These are phyloP conservation scores for Pythium pyrilobum DNA, from an alignment of 352 stramenopile genomes.

Conservation along the genomic window DNA sequence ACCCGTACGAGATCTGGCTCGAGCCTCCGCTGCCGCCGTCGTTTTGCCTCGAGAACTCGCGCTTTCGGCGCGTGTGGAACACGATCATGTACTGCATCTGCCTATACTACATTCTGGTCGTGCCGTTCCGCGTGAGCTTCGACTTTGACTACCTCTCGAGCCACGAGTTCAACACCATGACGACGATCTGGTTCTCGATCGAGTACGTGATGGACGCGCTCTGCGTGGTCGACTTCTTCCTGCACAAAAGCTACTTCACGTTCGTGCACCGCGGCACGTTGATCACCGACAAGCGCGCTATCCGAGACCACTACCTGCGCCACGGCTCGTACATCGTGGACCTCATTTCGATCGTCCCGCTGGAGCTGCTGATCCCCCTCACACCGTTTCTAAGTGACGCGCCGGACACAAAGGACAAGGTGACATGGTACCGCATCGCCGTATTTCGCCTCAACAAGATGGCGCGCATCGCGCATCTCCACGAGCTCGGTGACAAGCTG, in stretches of 20 bases:
- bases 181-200: conserved; percentile 18
- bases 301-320: conserved; percentile 35
- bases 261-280: conserved; percentile 37
- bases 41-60: conserved; percentile 23
- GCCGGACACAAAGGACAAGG: not conserved
- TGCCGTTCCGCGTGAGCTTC: conserved; percentile 35
- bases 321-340: conserved; percentile 45
- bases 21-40: conserved; percentile 18
- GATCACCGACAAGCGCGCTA: conserved; percentile 25
- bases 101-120: conserved; percentile 27
- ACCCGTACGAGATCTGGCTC: conserved; percentile 24
- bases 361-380: conserved; percentile 27
- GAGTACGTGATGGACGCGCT: conserved; percentile 32
- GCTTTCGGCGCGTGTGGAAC: conserved; percentile 22
- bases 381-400: not conserved
- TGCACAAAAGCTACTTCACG: conserved; percentile 49
- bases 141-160: conserved; percentile 22
- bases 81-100: conserved; percentile 26
- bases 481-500: conserved; percentile 37
- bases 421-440: conserved; percentile 39
- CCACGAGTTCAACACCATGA: not conserved
- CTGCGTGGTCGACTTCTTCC: conserved; percentile 46
- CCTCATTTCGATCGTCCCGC: conserved; percentile 33
- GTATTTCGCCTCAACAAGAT: conserved; percentile 50
- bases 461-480: conserved; percentile 45